Conservation (phyloP, 805 yeast species). For the Candida oleophila region DNA sequence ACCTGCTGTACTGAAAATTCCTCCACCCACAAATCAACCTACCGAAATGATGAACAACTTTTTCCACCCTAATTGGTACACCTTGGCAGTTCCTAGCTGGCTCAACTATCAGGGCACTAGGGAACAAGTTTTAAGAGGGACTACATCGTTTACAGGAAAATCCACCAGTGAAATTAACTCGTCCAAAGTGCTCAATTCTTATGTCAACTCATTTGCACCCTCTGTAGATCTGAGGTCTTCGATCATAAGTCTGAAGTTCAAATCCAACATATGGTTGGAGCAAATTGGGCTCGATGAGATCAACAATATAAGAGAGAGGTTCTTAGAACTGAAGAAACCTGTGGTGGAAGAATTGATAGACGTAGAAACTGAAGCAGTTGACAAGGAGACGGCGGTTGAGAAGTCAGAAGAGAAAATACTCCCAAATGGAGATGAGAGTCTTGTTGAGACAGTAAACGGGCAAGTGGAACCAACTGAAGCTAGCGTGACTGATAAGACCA, state of each 20-base stretch:
- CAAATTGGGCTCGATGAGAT: constrained; percentile 37
- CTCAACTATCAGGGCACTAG: constrained; percentile 25
- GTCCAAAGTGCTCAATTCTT: not conserved
- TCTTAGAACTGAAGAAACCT: constrained; percentile 13
- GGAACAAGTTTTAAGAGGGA: not conserved
- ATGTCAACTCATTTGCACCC: constrained; percentile 37
- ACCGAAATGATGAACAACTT: constrained; percentile 39
- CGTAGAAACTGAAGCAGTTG: constrained; percentile 6
- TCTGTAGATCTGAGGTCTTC: constrained; percentile 30
- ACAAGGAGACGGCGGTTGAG: constrained; percentile 2
- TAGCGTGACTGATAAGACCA: constrained; percentile 8
- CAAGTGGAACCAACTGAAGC: constrained; percentile 10
- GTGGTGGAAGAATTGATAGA: constrained; percentile 6
- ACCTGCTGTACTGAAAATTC: constrained; percentile 28
- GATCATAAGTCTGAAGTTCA: constrained; percentile 30
- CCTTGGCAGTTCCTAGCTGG: constrained; percentile 44
- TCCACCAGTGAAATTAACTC: not conserved
- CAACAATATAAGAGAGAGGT: constrained; percentile 21
- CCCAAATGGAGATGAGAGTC: no score
- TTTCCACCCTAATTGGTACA: constrained; percentile 46
- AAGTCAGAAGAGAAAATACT: constrained; percentile 6
- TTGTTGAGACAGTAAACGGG: constrained; percentile 14
- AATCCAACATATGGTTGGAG: constrained; percentile 37
- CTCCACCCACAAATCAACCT: constrained; percentile 28
- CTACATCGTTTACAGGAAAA: not conserved